Evolutionary conservation across 345 rosid genomes (phyloP).

Genomic region (Hevea brasiliensis): DNA sequence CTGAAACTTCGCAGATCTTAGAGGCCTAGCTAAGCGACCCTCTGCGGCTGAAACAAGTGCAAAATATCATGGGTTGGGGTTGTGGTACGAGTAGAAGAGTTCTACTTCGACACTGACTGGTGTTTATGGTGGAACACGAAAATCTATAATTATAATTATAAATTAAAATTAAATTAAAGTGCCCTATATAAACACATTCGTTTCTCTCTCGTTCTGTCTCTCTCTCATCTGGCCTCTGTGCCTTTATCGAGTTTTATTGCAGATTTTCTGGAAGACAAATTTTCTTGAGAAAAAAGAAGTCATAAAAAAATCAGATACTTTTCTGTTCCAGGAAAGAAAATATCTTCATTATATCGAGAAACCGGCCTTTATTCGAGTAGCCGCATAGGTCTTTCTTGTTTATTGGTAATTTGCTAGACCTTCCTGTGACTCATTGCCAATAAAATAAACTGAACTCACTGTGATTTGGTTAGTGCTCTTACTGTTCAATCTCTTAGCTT

Average conservation of each 20-base stretch:
- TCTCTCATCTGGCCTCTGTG: conserved; percentile 5
- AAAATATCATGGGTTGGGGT: too few relatives aligned
- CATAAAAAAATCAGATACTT: conserved; percentile 19
- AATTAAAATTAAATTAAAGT: not conserved
- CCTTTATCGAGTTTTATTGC: conserved; percentile 20
- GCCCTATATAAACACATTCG: conserved; percentile 7
- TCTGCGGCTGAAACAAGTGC: too few relatives aligned
- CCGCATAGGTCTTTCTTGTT: not conserved
- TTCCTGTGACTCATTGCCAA: not conserved
- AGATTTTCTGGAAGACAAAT: conserved; percentile 23
- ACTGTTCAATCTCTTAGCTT: conserved; percentile 9
- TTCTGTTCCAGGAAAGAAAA: conserved; percentile 12
- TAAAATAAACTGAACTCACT: not conserved
- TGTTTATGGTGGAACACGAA: not conserved
- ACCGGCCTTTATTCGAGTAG: not conserved
- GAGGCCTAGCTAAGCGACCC: too few relatives aligned
- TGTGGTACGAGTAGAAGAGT: too few relatives aligned
- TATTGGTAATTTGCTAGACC: not conserved
- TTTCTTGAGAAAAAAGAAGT: not conserved
- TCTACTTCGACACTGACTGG: not conserved
- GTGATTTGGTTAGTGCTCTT: conserved; percentile 37
- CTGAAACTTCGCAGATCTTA: too few relatives aligned
- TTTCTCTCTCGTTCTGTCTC: not conserved
- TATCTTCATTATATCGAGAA: not conserved
- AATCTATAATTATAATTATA: not conserved